Evolutionary conservation across 1,284 basidiomycete genomes (phyloP).

Genomic region (Mrakiaceae sp.): DNA sequence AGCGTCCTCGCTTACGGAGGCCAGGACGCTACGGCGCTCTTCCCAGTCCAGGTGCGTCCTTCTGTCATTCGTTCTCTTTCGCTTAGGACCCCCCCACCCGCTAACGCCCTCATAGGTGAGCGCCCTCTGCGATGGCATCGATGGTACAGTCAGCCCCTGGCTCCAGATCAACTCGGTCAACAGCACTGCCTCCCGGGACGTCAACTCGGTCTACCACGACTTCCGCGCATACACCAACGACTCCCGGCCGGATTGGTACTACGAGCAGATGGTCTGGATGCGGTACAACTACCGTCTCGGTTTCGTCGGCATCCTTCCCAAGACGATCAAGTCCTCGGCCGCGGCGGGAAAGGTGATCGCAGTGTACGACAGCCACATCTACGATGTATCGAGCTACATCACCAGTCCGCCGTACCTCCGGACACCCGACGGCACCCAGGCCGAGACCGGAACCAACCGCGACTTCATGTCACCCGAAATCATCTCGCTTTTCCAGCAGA

Average conservation of each 20-base stretch:
- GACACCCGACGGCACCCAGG: constrained; percentile 51
- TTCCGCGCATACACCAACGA: constrained; percentile 82
- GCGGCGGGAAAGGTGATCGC: constrained; percentile 55
- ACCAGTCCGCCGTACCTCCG: constrained; percentile 44
- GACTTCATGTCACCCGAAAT: constrained; percentile 66
- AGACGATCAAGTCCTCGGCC: constrained; percentile 63
- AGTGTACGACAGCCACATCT: constrained; percentile 72
- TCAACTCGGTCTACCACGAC: constrained; percentile 80
- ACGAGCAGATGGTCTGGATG: constrained; percentile 79
- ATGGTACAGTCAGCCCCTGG: constrained; percentile 71
- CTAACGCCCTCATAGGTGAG: constrained; percentile 50
- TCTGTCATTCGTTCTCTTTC: not conserved
- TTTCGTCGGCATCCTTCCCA: constrained; percentile 76
- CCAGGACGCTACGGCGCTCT: constrained; percentile 59
- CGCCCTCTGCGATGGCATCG: constrained; percentile 80
- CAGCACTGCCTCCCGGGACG: constrained; percentile 46
- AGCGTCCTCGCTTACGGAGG: constrained; percentile 76
- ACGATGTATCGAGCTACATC: constrained; percentile 78
- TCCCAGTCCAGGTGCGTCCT: constrained; percentile 78
- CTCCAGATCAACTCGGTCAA: constrained; percentile 70
- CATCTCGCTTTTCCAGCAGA: constrained; percentile 68
- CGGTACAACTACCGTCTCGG: constrained; percentile 78
- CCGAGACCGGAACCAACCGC: constrained; percentile 47
- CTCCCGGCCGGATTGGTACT: constrained; percentile 94
- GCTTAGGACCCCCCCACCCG: constrained; percentile 10